These are phyloP conservation scores for Henckelia pumila DNA, from an alignment of 257 asterid species.

Conservation along the genomic window DNA sequence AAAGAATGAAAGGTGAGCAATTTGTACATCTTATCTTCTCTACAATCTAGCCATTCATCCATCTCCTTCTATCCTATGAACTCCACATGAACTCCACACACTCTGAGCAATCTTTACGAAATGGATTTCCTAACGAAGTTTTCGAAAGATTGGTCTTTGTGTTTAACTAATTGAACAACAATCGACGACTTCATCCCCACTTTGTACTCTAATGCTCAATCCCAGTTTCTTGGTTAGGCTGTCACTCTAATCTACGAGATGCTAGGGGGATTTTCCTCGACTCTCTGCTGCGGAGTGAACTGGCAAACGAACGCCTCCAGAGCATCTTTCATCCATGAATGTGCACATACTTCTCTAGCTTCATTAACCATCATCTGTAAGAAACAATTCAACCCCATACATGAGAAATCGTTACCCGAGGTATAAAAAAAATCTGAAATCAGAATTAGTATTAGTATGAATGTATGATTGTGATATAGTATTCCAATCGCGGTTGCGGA, in stretches of 20 bases:
- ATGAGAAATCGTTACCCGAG: conserved; percentile 26
- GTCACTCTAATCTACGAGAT: conserved; percentile 30
- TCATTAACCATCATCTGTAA: conserved; percentile 67
- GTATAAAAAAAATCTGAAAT: background rate
- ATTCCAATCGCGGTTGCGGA: too few relatives aligned
- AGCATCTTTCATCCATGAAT: conserved; percentile 92
- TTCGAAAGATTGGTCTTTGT: conserved; percentile 10
- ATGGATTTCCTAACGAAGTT: conserved; percentile 16
- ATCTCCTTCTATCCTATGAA: conserved; percentile 17
- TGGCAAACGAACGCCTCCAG: conserved; percentile 53
- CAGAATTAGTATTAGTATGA: background rate
- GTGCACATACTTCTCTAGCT: conserved; percentile 66
- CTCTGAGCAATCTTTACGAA: conserved; percentile 26
- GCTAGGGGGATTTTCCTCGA: conserved; percentile 28
- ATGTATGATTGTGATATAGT: background rate
- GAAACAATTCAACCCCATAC: background rate
- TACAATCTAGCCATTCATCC: background rate
- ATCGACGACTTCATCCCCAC: conserved; percentile 45
- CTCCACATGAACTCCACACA: conserved; percentile 30
- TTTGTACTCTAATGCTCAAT: conserved; percentile 33
- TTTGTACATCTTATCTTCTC: conserved; percentile 32
- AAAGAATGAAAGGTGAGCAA: conserved; percentile 31
- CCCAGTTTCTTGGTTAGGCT: conserved; percentile 42
- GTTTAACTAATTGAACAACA: conserved; percentile 40
- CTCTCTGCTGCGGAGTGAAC: conserved; percentile 28